Evolutionary conservation across 306 rosid species (phyloP), one percentile per base, ranked within the genome.

Genomic region (Sesbania bispinosa): DNA sequence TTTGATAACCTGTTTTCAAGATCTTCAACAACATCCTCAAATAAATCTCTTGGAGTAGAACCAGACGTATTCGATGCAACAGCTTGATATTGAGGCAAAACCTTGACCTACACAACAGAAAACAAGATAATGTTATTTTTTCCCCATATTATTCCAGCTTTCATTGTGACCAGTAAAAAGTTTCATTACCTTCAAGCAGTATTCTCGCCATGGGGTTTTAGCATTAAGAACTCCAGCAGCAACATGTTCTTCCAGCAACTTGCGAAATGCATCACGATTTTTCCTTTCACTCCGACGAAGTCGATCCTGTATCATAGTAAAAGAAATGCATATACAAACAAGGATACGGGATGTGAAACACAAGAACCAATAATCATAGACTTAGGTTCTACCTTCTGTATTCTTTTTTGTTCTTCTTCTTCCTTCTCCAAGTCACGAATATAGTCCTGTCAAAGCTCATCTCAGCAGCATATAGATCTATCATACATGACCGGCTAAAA

Each of bases 351-450:
- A 36, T 43, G 45, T 80, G 62, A 35, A 42, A 48, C 73, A 45
- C 39, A 35, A 35, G 0, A 0, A 69, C 21, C 62, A 69, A 32
- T 51, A 73, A 36, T 52, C 58, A 78, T 19, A 43, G 7, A 36
- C 11, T 48, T 32, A 11, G 62, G 72, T 52, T 59, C 38, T 70
- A 91, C 99, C 96, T 91, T 95, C 52, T 89, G 96, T 55, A 86
- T 77, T 82, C 79, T 85, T 76, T 89, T 95, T 61, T 86, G 93
- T 62, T 95, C 99, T 79, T 95, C 99, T 43, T 95, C 99, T 59
- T 86, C 97, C 86, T 91, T 91, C 74, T 91, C 99, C 85, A 95
- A 76, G 76, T 95, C 97, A 70, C 96, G 97, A 50, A 95, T 89
- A 82, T 86, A 85, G 71, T 95, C 99, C 99, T 95, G 90, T 78